phyloP scores from a whole-genome alignment of 1,284 basidiomycete genomes.

The Cryptococcus deneoformans region DNA sequence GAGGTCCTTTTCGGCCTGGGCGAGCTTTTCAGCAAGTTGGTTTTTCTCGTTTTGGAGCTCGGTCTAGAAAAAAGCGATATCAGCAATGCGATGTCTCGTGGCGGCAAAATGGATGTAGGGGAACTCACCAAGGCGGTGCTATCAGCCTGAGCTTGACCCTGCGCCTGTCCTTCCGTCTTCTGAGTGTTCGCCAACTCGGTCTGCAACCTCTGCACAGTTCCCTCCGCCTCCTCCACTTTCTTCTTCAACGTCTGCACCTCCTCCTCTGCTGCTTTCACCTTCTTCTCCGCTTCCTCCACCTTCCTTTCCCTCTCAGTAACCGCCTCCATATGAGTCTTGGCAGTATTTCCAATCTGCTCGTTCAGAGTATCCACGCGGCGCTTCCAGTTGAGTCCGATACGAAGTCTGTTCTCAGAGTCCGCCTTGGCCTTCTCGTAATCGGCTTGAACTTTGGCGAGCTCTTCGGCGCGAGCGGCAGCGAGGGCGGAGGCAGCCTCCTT shows the following conservation, averaged over 20 bases:
- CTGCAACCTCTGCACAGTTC: conserved; percentile 31
- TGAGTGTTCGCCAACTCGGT: conserved; percentile 29
- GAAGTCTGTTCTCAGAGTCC: conserved; percentile 22
- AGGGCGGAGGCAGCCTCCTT: conserved; percentile 36
- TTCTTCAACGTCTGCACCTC: conserved; percentile 4
- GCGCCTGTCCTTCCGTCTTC: conserved; percentile 3
- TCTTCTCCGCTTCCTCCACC: conserved; percentile 24
- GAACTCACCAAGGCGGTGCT: conserved; percentile 23
- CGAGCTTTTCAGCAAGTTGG: conserved; percentile 28
- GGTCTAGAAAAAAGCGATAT: conserved; percentile 11
- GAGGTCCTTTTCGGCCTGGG: conserved; percentile 37
- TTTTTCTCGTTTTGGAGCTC: conserved; percentile 32
- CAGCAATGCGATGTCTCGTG: not conserved
- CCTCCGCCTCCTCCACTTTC: conserved; percentile 34
- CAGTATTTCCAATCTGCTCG: conserved; percentile 10
- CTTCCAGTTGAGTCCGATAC: conserved; percentile 41
- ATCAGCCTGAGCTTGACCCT: conserved; percentile 7
- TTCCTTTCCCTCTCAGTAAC: conserved; percentile 21
- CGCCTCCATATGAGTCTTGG: conserved; percentile 24
- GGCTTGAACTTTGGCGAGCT: conserved; percentile 24
- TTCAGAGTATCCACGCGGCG: conserved; percentile 25
- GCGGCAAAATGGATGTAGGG: no score
- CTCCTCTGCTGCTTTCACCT: conserved; percentile 27
- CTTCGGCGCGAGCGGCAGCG: conserved; percentile 20
- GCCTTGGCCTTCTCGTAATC: conserved; percentile 22